These are phyloP conservation scores for Lactarius trivialis DNA, from an alignment of 768 basidiomycete species.

Conservation along the genomic window DNA sequence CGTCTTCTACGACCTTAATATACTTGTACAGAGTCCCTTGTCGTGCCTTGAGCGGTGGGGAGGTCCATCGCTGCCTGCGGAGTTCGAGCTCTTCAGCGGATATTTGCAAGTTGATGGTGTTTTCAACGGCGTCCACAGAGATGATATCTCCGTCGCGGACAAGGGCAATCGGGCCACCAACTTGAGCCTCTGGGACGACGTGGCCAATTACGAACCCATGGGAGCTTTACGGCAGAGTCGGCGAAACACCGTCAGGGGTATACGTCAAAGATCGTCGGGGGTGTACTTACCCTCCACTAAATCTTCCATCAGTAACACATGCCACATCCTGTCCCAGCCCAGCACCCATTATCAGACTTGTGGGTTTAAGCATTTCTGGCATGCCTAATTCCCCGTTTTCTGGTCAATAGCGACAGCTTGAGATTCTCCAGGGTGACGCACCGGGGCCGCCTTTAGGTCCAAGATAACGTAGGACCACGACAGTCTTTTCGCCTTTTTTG, in stretches of 20 bases:
- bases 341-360: slow-evolving; percentile 97
- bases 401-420: not conserved
- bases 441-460: slow-evolving; percentile 97
- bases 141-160: slow-evolving; percentile 85
- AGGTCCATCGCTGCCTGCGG: slow-evolving; percentile 67
- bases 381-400: slow-evolving; percentile 53
- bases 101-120: slow-evolving; percentile 74
- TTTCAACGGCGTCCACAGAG: slow-evolving; percentile 81
- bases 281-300: slow-evolving; percentile 84
- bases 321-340: slow-evolving; percentile 95
- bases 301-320: slow-evolving; percentile 94
- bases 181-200: slow-evolving; percentile 93
- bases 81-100: slow-evolving; percentile 71
- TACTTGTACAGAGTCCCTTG: slow-evolving; percentile 89
- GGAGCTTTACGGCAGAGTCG: slow-evolving; percentile 47
- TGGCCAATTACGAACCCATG: slow-evolving; percentile 97
- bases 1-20: slow-evolving; percentile 80
- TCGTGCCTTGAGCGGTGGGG: slow-evolving; percentile 77
- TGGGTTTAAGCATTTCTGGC: slow-evolving; percentile 99
- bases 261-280: not conserved
- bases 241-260: slow-evolving; percentile 16
- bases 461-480: slow-evolving; percentile 90
- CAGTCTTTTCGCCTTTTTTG: slow-evolving; percentile 94
- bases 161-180: slow-evolving; percentile 88
- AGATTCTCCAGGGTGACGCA: slow-evolving; percentile 32